Percentiles rank a stretch among this genome's conserved stretches.
phyloP scores from a whole-genome alignment of 106 monocot genomes.

The Platanthera zijinensis region DNA sequence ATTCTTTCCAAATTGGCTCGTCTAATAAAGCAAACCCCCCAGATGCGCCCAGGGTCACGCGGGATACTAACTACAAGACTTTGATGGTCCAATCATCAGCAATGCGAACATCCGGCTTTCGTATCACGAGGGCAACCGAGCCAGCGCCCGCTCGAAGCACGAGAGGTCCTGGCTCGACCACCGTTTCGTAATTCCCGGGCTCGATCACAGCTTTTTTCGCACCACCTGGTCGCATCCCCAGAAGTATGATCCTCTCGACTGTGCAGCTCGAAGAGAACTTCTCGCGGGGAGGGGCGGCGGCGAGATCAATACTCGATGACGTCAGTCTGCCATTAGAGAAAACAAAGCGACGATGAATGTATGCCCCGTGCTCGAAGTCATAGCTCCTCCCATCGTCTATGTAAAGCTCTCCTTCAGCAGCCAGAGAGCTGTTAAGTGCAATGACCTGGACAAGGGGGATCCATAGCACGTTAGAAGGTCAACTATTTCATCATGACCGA shows the following conservation, averaged over 20 bases:
- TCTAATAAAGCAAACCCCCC: not conserved
- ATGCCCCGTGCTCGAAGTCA: slow-evolving; percentile 76
- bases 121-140: slow-evolving; percentile 47
- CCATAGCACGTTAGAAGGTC: no score
- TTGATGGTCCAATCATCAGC: slow-evolving; percentile 76
- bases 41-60: not conserved
- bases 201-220: slow-evolving; percentile 60
- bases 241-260: slow-evolving; percentile 71
- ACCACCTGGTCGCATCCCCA: slow-evolving; percentile 45
- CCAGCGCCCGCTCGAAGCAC: slow-evolving; percentile 45
- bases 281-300: slow-evolving; percentile 8
- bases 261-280: slow-evolving; percentile 52
- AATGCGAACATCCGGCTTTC: slow-evolving; percentile 70
- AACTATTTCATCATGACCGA: no score
- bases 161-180: slow-evolving; percentile 71
- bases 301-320: slow-evolving; percentile 25
- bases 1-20: not conserved
- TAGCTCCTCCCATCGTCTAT: slow-evolving; percentile 92
- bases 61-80: slow-evolving; percentile 28
- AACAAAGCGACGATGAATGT: slow-evolving; percentile 78
- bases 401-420: slow-evolving; percentile 95
- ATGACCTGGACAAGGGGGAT: slow-evolving; percentile 52
- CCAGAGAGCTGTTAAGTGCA: slow-evolving; percentile 66
- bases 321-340: slow-evolving; percentile 64
- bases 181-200: slow-evolving; percentile 54